Evolutionary conservation across 805 yeast species (phyloP).

Genomic region (Lipomyces sp.): DNA sequence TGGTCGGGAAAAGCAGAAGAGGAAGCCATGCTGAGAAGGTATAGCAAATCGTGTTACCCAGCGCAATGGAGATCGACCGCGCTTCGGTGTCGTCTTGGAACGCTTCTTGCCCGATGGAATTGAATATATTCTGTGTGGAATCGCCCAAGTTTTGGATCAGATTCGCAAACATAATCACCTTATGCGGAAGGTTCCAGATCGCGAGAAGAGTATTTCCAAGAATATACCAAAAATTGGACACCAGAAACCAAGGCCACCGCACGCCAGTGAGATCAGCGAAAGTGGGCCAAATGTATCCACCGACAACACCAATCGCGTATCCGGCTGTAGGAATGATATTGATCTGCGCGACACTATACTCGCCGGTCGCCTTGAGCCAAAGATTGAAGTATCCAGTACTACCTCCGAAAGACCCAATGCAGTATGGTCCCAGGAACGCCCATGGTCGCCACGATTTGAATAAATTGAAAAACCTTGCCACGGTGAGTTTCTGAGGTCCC

Average conservation of each 20-base stretch:
- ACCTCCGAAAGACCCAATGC: constrained; percentile 14
- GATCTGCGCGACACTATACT: constrained; percentile 34
- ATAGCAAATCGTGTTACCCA: constrained; percentile 37
- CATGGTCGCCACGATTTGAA: constrained; percentile 23
- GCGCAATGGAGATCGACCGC: constrained; percentile 34
- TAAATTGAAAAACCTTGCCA: constrained; percentile 1
- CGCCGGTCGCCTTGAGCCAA: constrained; percentile 35
- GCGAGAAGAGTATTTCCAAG: constrained; percentile 19
- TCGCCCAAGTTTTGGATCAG: constrained; percentile 16
- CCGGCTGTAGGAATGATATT: constrained; percentile 40
- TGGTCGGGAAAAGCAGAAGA: constrained; percentile 37
- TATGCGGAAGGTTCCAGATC: constrained; percentile 20
- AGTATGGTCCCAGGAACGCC: constrained; percentile 24
- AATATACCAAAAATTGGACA: constrained; percentile 15
- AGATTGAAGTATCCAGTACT: constrained; percentile 27
- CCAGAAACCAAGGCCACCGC: constrained; percentile 32
- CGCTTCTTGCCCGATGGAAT: constrained; percentile 31
- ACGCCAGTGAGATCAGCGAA: constrained; percentile 36
- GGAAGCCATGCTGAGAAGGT: constrained; percentile 42
- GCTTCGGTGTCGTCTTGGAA: constrained; percentile 35
- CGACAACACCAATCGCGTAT: constrained; percentile 34
- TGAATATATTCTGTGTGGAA: constrained; percentile 14
- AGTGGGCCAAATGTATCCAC: constrained; percentile 34
- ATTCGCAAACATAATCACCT: constrained; percentile 13
- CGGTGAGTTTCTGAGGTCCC: constrained; percentile 19